These are phyloP conservation scores for Mariannaea elegans DNA, from an alignment of 2,329 filamentous ascomycete genomes.

Conservation along the genomic window DNA sequence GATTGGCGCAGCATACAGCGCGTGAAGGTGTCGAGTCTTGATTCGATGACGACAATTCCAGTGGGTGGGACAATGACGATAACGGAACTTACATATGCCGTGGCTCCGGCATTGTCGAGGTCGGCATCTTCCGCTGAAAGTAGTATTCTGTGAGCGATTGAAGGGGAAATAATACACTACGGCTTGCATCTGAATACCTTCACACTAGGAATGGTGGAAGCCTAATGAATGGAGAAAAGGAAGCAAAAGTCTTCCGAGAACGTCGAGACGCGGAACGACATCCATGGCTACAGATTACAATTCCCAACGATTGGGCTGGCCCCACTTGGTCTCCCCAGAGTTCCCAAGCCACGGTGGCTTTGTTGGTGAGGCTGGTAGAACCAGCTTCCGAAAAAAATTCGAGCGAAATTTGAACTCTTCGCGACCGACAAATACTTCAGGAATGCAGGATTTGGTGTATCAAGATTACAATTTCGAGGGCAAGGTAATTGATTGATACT, in stretches of 20 bases:
- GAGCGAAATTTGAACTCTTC: no score
- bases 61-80: constrained; percentile 27
- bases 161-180: not conserved
- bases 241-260: constrained; percentile 23
- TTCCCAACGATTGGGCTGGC: constrained; percentile 38
- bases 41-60: constrained; percentile 42
- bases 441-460: no score
- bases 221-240: constrained; percentile 28
- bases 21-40: constrained; percentile 34
- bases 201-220: constrained; percentile 17
- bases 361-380: not conserved
- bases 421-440: not conserved
- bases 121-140: constrained; percentile 17
- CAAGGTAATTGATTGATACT: no score
- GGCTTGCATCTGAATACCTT: constrained; percentile 11
- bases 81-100: constrained; percentile 47
- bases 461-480: no score
- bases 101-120: constrained; percentile 41
- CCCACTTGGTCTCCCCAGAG: constrained; percentile 26
- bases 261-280: constrained; percentile 34
- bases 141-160: not conserved
- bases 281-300: constrained; percentile 25
- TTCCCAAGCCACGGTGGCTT: constrained; percentile 10
- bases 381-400: no score
- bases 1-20: constrained; percentile 32